Conservation (phyloP, 2,329 filamentous ascomycete genomes). For the Westerdykella sp. region DNA sequence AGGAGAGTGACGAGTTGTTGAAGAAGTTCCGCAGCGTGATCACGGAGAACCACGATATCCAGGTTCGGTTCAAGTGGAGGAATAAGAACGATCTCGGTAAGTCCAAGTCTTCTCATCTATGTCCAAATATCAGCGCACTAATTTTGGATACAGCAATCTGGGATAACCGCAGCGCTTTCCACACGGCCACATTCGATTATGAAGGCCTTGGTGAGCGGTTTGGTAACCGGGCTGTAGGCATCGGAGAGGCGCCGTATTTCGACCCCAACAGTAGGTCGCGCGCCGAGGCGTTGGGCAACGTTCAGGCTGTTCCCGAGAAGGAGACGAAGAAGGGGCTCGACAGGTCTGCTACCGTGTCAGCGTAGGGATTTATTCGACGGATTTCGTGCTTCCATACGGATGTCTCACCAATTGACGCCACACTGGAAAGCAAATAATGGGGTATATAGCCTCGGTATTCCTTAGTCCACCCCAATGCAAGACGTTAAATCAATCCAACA, state of each 20-base stretch:
- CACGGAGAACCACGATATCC: slow-evolving; percentile 47
- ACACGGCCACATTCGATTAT: slow-evolving; percentile 60
- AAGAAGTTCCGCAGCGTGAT: slow-evolving; percentile 40
- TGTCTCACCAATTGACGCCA: no score
- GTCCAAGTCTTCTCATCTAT: slow-evolving; percentile 3
- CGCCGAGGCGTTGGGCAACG: slow-evolving; percentile 29
- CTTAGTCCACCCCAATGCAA: no score
- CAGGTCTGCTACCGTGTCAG: no score
- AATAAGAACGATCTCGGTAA: slow-evolving; percentile 43
- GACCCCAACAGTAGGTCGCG: slow-evolving; percentile 47
- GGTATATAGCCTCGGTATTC: no score
- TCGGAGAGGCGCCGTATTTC: slow-evolving; percentile 52
- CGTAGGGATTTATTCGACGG: no score
- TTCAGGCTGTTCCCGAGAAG: no score
- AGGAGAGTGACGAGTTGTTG: slow-evolving; percentile 42
- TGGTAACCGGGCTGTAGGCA: slow-evolving; percentile 49
- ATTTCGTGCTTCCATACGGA: no score
- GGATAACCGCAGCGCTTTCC: slow-evolving; percentile 58
- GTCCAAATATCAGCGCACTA: slow-evolving; percentile 7
- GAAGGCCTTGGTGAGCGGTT: slow-evolving; percentile 46
- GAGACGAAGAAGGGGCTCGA: no score
- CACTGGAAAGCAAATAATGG: no score
- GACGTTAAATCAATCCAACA: not conserved
- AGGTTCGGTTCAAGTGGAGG: slow-evolving; percentile 48
- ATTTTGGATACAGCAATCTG: slow-evolving; percentile 49